Conservation (phyloP, 768 basidiomycete species). For the Lactarius sanguifluus region DNA sequence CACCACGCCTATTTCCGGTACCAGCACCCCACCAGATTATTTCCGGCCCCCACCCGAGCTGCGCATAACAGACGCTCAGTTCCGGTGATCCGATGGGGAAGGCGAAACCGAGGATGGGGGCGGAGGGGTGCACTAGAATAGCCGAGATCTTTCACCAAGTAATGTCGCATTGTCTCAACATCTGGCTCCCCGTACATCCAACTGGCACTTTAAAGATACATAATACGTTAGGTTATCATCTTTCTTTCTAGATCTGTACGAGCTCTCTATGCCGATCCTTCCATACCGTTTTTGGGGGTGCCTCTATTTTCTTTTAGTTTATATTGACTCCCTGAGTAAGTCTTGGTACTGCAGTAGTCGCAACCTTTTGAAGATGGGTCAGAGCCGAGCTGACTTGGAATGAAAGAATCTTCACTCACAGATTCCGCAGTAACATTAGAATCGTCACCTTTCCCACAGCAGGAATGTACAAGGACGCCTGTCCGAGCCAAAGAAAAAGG, state of each 20-base stretch:
- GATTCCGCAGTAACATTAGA: constrained; percentile 92
- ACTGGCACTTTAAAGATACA: constrained; percentile 12
- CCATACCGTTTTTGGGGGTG: background rate
- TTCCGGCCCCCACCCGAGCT: constrained; percentile 35
- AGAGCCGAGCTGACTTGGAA: background rate
- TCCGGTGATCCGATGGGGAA: constrained; percentile 34
- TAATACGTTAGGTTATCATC: background rate
- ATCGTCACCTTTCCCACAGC: constrained; percentile 99
- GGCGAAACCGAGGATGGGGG: background rate
- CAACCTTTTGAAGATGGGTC: constrained; percentile 16
- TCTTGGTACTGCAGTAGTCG: constrained; percentile 23
- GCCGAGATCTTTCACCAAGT: constrained; percentile 24
- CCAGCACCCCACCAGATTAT: constrained; percentile 37
- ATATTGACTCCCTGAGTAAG: constrained; percentile 3
- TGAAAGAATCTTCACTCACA: constrained; percentile 53
- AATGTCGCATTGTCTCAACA: constrained; percentile 23
- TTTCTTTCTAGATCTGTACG: constrained; percentile 6
- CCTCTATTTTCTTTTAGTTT: background rate
- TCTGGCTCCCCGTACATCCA: constrained; percentile 1
- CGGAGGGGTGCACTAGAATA: constrained; percentile 14
- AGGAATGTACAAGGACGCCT: constrained; percentile 94
- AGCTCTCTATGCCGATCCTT: constrained; percentile 3
- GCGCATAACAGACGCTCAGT: constrained; percentile 49
- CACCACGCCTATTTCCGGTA: constrained; percentile 63
- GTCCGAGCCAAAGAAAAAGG: background rate